phyloP scores from a whole-genome alignment of 176 grass and related monocot genomes.

The Avena insularis region DNA sequence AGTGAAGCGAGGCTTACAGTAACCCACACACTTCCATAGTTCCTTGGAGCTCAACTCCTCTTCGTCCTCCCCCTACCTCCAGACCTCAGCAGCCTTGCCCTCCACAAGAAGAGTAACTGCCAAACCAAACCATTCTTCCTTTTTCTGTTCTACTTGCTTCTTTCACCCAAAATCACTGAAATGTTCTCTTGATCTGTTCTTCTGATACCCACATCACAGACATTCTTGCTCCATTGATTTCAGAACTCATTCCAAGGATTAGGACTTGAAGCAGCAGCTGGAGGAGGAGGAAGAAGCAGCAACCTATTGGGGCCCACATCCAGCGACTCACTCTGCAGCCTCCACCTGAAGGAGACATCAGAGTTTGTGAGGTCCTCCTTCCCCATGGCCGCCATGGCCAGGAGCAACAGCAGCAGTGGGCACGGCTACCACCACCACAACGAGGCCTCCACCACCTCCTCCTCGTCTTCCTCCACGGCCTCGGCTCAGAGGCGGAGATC shows the following conservation, averaged over 20 bases:
- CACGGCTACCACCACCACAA: slow-evolving; percentile 36
- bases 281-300: slow-evolving; percentile 41
- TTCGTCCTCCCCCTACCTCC: slow-evolving; percentile 39
- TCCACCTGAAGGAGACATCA: slow-evolving; percentile 66
- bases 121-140: slow-evolving; percentile 13
- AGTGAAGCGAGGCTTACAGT: slow-evolving; percentile 7
- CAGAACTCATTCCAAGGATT: slow-evolving; percentile 70
- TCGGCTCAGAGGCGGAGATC: slow-evolving; percentile 57
- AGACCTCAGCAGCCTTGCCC: slow-evolving; percentile 39
- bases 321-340: slow-evolving; percentile 60
- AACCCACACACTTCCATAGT: background rate
- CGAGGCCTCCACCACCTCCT: slow-evolving; percentile 37
- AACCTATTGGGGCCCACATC: slow-evolving; percentile 58
- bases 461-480: slow-evolving; percentile 42
- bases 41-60: slow-evolving; percentile 62
- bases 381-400: slow-evolving; percentile 56
- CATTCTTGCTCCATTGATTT: slow-evolving; percentile 14
- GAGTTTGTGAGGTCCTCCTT: slow-evolving; percentile 66
- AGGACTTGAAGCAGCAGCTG: slow-evolving; percentile 17
- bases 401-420: slow-evolving; percentile 56
- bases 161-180: slow-evolving; percentile 1
- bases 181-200: background rate
- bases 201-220: background rate
- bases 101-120: slow-evolving; percentile 54
- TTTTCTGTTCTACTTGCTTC: slow-evolving; percentile 10